Percentiles rank a stretch among this genome's conserved stretches.
phyloP scores from a whole-genome alignment of 257 asterid species.

The Nicotiana otophora region DNA sequence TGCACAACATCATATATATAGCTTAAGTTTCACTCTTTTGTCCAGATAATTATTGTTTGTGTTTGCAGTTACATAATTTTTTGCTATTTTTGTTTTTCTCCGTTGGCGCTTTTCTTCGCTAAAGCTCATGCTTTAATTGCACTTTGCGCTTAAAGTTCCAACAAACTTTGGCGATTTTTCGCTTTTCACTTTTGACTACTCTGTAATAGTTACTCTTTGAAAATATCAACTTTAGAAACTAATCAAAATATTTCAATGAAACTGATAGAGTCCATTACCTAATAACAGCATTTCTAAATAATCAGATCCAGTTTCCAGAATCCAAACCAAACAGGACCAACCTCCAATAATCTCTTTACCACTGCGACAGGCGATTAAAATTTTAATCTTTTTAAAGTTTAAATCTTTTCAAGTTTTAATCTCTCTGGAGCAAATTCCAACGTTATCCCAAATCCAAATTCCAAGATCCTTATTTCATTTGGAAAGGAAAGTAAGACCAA shows the following conservation, averaged over 20 bases:
- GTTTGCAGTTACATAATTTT: no score
- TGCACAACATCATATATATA: no score
- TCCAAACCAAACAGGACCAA: neutral
- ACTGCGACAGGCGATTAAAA: no score
- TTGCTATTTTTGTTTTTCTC: no score
- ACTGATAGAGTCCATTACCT: neutral
- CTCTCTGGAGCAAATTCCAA: neutral
- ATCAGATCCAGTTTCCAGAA: neutral
- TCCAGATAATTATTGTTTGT: no score
- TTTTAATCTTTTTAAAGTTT: neutral
- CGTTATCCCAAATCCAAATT: neutral
- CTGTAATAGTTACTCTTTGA: neutral
- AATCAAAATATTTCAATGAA: neutral
- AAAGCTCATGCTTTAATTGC: no score
- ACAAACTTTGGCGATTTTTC: no score
- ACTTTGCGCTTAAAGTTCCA: no score
- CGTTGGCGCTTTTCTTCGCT: no score
- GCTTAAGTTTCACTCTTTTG: no score
- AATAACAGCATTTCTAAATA: neutral
- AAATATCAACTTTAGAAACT: neutral
- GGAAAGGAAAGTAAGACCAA: neutral
- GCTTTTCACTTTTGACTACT: no score
- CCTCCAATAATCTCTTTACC: neutral
- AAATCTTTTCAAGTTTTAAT: neutral
- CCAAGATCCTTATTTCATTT: neutral